Evolutionary conservation across 2,329 filamentous ascomycete genomes (phyloP).

Genomic region (Xenosphaeropsis pyriputrescens): DNA sequence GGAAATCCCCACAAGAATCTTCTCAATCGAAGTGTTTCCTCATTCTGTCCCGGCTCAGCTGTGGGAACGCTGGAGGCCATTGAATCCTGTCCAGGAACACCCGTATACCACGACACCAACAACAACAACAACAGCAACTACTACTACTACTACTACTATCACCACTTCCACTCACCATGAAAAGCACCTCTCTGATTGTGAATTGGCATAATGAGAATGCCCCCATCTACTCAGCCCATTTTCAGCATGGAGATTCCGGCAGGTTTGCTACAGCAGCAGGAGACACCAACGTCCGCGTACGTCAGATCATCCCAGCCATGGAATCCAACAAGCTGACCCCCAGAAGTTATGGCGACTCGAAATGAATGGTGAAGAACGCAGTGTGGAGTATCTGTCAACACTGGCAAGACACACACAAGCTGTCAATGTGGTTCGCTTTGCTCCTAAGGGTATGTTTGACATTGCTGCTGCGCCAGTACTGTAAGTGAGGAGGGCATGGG

Average conservation of each 20-base stretch:
- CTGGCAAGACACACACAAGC: slow-evolving; percentile 90
- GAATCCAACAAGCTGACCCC: slow-evolving; percentile 20
- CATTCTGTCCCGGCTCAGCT: too few relatives aligned
- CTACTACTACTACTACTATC: too few relatives aligned
- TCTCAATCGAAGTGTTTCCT: too few relatives aligned
- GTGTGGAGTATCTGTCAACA: slow-evolving; percentile 83
- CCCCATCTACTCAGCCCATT: slow-evolving; percentile 94
- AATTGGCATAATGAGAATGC: slow-evolving; percentile 98
- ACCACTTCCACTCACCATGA: slow-evolving; percentile 75
- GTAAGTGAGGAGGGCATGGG: too few relatives aligned
- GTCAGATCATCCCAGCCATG: slow-evolving; percentile 15
- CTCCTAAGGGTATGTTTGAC: slow-evolving; percentile 60
- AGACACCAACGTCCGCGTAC: slow-evolving; percentile 88
- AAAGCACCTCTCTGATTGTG: slow-evolving; percentile 89
- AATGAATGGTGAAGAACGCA: slow-evolving; percentile 68
- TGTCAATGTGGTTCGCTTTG: slow-evolving; percentile 95
- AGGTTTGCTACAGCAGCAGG: slow-evolving; percentile 87
- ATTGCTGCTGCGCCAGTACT: too few relatives aligned
- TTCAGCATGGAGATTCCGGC: slow-evolving; percentile 83
- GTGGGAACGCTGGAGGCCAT: too few relatives aligned
- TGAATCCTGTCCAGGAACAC: neutral
- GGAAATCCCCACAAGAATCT: too few relatives aligned
- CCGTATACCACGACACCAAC: slow-evolving; percentile 43
- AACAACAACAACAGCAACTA: too few relatives aligned
- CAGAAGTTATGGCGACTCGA: slow-evolving; percentile 82